Evolutionary conservation across 345 rosid species (phyloP).

Genomic region (Populus pruinosa): DNA sequence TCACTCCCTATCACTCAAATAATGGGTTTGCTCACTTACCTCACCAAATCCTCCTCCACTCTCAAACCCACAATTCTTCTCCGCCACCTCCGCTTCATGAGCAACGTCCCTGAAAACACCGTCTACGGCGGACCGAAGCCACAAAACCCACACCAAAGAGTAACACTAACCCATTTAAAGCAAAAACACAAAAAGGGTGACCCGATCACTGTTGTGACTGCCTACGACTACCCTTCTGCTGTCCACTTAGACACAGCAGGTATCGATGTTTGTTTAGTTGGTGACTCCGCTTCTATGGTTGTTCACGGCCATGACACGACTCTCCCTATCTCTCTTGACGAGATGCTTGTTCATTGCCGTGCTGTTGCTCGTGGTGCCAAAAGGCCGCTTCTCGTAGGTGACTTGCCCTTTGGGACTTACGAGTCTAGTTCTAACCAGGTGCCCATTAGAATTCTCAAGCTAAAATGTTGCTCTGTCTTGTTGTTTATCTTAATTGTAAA

Average conservation of each 20-base stretch:
- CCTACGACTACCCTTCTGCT: constrained; percentile 83
- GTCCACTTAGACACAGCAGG: constrained; percentile 84
- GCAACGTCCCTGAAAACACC: constrained; percentile 72
- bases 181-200: constrained; percentile 64
- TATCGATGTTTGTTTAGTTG: constrained; percentile 77
- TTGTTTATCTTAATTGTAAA: no score
- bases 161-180: constrained; percentile 52
- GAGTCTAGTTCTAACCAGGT: constrained; percentile 75
- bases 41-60: background rate
- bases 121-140: constrained; percentile 79
- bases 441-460: background rate
- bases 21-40: constrained; percentile 6
- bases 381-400: constrained; percentile 80
- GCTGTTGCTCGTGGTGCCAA: constrained; percentile 85
- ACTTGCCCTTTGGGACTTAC: constrained; percentile 84
- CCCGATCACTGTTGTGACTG: constrained; percentile 76
- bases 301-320: constrained; percentile 96
- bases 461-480: background rate
- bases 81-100: constrained; percentile 49
- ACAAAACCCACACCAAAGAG: constrained; percentile 57
- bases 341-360: constrained; percentile 92
- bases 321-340: constrained; percentile 82
- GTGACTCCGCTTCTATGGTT: constrained; percentile 95
- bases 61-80: background rate
- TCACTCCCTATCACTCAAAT: background rate